phyloP scores from a whole-genome alignment of 805 yeast genomes.

The Starmerella asiatica region DNA sequence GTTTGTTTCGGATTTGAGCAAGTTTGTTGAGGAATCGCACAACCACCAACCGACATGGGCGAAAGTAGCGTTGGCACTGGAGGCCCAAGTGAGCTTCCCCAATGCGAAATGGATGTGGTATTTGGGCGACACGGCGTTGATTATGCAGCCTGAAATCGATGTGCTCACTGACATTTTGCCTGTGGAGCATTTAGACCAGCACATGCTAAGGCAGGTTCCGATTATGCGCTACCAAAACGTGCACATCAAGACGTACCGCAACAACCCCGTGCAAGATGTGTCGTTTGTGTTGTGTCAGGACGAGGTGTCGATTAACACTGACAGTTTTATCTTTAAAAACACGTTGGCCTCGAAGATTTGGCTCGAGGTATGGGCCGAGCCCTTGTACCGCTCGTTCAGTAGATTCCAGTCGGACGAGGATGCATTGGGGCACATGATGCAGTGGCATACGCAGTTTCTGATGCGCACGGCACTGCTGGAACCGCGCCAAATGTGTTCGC shows the following conservation, averaged over 20 bases:
- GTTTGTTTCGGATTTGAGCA: constrained; percentile 65
- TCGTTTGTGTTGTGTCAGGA: constrained; percentile 60
- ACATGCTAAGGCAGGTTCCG: constrained; percentile 57
- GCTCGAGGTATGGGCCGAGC: constrained; percentile 70
- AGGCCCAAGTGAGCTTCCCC: constrained; percentile 91
- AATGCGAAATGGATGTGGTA: constrained; percentile 85
- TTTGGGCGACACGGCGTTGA: constrained; percentile 55
- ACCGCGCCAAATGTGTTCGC: constrained; percentile 38
- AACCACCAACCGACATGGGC: constrained; percentile 40
- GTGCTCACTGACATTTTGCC: constrained; percentile 46
- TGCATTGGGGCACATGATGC: constrained; percentile 73
- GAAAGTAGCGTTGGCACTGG: constrained; percentile 50
- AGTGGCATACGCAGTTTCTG: constrained; percentile 84
- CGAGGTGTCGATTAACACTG: constrained; percentile 46
- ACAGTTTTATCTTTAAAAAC: constrained; percentile 60
- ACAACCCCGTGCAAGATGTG: constrained; percentile 40
- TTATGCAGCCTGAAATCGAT: constrained; percentile 57
- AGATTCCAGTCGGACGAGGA: constrained; percentile 41
- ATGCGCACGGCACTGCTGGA: constrained; percentile 63
- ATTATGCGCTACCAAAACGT: constrained; percentile 34
- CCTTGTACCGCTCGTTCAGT: constrained; percentile 49
- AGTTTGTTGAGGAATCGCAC: constrained; percentile 17
- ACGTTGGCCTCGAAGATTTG: constrained; percentile 45
- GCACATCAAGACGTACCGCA: constrained; percentile 43
- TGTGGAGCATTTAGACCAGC: constrained; percentile 46